Evolutionary conservation across 2,329 filamentous ascomycete species (phyloP), one percentile per base, ranked within the genome.

Genomic region (Kalaharituber pfeilii): DNA sequence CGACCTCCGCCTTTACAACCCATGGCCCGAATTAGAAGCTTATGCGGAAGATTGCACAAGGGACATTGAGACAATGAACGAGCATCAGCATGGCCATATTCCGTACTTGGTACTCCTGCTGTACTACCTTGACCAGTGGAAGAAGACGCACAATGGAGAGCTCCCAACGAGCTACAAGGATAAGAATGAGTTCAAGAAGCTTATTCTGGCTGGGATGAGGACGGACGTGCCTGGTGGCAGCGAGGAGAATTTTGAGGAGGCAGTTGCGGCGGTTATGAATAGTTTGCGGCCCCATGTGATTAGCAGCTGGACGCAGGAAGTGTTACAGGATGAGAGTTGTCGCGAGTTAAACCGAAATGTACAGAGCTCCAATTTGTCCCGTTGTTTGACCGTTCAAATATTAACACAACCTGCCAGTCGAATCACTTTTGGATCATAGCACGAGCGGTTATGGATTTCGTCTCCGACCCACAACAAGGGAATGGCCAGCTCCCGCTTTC

Each of bases 231-330:
- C 86, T 0, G 87, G 94, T 67, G 88, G 87, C 47, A 85, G 84
- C 54, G 91, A 98, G 66, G 91, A 98, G 70, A 98, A 98, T 67
- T 98, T 87, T 65, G 86, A 95, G 57, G 91, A 98, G 69, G 93
- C 91, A 3, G 80, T 81, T 47, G 80, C 79, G 13, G 86, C 88
- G 4, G 87, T 96, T 1, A 73, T 96, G 64, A 94, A 94, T 68
- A 84, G 83, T n/a, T 72, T 98, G 28, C 80, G 82, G 44, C 71
- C 74, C 18, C 79, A 82, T 47, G 76, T 76, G 25, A 68, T 93
- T 20, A 80, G 82, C 39, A 77, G 77, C 45, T 77, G 80, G 2
- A 75, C 94, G 39, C 79, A 76, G 58, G 80, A 89, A 59, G 80
- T 96, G 7, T 89, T 98, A 65, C 75, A 81, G 33, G 81, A 88